Conservation (phyloP, 306 rosid species). For the Gleditsia sinensis region DNA sequence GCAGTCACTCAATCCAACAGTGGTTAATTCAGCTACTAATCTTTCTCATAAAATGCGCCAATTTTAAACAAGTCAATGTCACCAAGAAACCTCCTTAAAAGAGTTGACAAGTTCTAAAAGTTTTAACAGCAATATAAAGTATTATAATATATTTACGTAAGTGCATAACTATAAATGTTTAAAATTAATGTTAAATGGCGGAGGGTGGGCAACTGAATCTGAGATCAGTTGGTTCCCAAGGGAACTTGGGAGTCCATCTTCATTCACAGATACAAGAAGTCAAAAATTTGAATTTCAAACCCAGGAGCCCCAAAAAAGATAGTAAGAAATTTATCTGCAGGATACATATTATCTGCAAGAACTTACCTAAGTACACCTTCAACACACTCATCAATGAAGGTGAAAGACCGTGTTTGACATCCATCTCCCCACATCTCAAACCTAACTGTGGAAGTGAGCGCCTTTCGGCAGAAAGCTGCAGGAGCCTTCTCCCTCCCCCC, state of each 20-base stretch:
- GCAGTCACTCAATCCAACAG: background rate
- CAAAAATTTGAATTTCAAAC: constrained; percentile 10
- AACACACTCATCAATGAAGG: constrained; percentile 97
- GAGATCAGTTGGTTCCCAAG: background rate
- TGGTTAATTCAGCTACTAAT: background rate
- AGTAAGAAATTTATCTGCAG: background rate
- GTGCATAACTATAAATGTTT: background rate
- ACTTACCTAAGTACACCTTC: constrained; percentile 95
- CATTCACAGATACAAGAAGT: background rate
- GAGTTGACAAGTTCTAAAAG: background rate
- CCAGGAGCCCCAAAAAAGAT: background rate
- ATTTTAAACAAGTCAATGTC: constrained; percentile 3
- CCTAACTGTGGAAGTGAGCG: constrained; percentile 68
- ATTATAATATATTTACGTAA: background rate
- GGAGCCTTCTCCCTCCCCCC: constrained; percentile 99
- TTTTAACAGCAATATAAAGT: background rate
- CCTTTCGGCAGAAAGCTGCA: constrained; percentile 97
- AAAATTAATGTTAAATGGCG: background rate
- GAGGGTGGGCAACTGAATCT: too few species aligned
- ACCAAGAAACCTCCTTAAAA: constrained; percentile 8
- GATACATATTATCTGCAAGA: constrained; percentile 16
- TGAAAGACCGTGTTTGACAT: constrained; percentile 91
- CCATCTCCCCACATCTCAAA: constrained; percentile 99
- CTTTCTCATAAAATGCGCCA: background rate
- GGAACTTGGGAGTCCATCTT: background rate